A percentile compares a stretch with the other conserved stretches of the same genome.
These are phyloP conservation scores for Pleurozium schreberi DNA, from an alignment of 225 moss, liverwort and hornwort species.

Conservation along the genomic window DNA sequence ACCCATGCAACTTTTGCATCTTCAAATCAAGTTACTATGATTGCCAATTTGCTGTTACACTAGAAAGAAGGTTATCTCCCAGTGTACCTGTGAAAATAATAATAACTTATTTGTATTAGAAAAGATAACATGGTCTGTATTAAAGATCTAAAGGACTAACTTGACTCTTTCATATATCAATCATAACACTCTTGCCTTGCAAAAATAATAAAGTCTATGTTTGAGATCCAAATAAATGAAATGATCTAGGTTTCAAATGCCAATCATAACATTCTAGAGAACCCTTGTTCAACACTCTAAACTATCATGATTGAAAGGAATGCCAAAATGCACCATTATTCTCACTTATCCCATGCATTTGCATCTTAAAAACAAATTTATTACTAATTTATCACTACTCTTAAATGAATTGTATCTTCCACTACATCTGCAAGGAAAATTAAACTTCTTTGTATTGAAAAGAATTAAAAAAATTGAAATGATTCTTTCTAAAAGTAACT, in stretches of 20 bases:
- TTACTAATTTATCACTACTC: too few relatives aligned
- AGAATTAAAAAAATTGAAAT: background rate
- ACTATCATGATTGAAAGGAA: background rate
- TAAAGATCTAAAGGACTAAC: background rate
- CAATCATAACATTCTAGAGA: background rate
- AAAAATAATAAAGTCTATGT: background rate
- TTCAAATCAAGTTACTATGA: background rate
- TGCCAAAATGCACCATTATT: background rate
- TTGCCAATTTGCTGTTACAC: accelerated
- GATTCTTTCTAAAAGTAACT: background rate
- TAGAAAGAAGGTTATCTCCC: background rate
- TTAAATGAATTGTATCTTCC: background rate
- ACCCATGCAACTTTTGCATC: background rate
- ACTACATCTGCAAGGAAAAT: background rate
- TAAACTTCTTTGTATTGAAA: background rate
- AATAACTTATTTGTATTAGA: background rate
- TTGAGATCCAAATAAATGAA: background rate
- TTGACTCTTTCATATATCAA: background rate
- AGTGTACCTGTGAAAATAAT: background rate
- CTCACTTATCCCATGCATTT: background rate
- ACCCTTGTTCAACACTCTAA: background rate
- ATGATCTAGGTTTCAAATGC: too few relatives aligned
- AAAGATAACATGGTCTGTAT: background rate
- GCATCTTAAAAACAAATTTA: background rate
- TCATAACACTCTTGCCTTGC: background rate